Base-by-base conservation (phyloP, 1,284 basidiomycete genomes). In the Ustilago curta region DNA sequence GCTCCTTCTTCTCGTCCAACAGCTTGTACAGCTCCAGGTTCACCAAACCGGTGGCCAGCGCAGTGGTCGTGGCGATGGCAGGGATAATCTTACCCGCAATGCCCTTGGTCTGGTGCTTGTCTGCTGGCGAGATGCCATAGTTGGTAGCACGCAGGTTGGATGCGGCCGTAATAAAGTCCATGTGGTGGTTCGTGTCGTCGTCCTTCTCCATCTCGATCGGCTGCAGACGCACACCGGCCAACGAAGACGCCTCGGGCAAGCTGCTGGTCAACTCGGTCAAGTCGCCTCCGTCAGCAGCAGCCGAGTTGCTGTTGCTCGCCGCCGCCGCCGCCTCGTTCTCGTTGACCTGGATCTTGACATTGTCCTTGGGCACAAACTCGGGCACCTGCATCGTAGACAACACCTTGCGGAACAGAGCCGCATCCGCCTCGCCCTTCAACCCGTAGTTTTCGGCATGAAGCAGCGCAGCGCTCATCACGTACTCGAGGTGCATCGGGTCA, bases 81-180 rank as follows among this genome's bases (percentile, higher is more conserved):
- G 97, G 97, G 76, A 99, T 99, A 82, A 99, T 99, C 89, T 99
- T 99, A 62, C 97, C 97, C 4, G 97, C 97, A 83, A 99, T 97
- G 85, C 97, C 93, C 88, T 99, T 99, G 44, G 96, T 99, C 70
- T 92, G 90, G 87, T 99, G 95, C 62, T 91, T 90, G 86, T 97
- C 94, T 14, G 95, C 94, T 25, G 90, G 88, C 55, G 89, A 88
- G 84, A 99, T 99, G 76, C 88, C 91, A 87, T 99, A 99, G 87
- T 99, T 99, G 87, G 91, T 89, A 1, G 97, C 97, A 49, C 97
- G 93, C 70, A 99, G 89, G 88, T 99, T 99, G 54, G 96, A 97
- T 3, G 97, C 93, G 7, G 97, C 93, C 39, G 95, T 97, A 87
- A 99, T 97, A 86, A 99, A 99, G 87, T 97, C 97, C 84, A 99